A percentile compares a stretch with the other conserved stretches of the same genome.
These are phyloP conservation scores for Datura wrightii DNA, from an alignment of 257 asterid species.

Conservation along the genomic window DNA sequence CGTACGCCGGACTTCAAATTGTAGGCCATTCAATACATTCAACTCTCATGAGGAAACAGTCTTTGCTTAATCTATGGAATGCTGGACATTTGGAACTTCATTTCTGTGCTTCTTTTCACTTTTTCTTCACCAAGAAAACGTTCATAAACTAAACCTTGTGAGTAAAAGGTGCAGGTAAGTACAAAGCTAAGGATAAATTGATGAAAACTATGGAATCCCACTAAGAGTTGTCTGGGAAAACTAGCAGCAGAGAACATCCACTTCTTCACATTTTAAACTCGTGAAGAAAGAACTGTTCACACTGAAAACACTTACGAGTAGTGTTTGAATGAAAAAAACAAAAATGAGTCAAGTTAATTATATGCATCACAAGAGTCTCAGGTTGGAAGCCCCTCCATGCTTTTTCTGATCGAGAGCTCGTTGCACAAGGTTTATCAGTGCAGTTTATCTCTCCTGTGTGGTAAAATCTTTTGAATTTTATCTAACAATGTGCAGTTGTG, in stretches of 20 bases:
- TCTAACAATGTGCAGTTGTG: not conserved
- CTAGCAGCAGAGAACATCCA: not conserved
- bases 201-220: constrained; percentile 13
- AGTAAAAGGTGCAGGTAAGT: not conserved
- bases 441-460: no score
- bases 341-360: not conserved
- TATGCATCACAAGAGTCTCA: not conserved
- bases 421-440: no score
- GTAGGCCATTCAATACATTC: not conserved
- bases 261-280: constrained; percentile 22
- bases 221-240: constrained; percentile 23
- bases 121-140: constrained; percentile 2
- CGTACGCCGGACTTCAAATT: no score
- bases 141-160: not conserved
- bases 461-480: not conserved
- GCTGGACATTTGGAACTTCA: constrained; percentile 20
- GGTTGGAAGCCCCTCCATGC: no score
- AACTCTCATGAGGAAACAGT: not conserved
- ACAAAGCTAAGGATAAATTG: constrained; percentile 13
- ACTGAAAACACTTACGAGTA: not conserved
- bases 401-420: no score
- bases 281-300: not conserved
- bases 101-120: not conserved
- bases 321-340: not conserved
- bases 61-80: constrained; percentile 26